phyloP scores from a whole-genome alignment of 75 land plant genomes.

The Ceratopteris richardii region DNA sequence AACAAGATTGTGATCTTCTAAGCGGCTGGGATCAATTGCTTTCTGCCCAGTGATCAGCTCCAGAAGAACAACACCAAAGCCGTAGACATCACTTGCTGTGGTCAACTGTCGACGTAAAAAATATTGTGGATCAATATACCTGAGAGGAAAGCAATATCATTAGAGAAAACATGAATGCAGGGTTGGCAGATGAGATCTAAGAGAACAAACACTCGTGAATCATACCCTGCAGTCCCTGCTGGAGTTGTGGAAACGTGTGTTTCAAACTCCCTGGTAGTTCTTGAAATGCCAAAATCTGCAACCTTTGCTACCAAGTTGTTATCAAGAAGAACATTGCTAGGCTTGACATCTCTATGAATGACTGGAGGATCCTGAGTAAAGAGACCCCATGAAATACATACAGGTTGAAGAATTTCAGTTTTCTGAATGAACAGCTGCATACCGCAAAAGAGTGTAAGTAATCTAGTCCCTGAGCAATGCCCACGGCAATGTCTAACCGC shows the following conservation, averaged over 20 bases:
- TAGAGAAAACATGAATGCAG: too few species aligned
- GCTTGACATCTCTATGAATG: constrained; percentile 47
- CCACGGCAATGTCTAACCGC: constrained; percentile 30
- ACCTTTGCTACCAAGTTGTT: constrained; percentile 31
- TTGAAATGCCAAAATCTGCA: constrained; percentile 47
- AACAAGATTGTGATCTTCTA: constrained; percentile 33
- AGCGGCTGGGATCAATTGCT: constrained; percentile 26
- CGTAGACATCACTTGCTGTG: constrained; percentile 45
- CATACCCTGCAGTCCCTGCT: constrained; percentile 42
- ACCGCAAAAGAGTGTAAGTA: constrained; percentile 37
- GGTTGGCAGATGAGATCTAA: too few species aligned
- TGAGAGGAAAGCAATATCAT: too few species aligned
- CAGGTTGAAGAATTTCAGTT: background rate
- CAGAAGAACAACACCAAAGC: constrained; percentile 33
- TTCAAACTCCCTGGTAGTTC: constrained; percentile 21
- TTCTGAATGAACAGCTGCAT: background rate
- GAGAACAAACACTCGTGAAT: too few species aligned
- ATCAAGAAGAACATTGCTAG: constrained; percentile 39
- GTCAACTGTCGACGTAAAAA: constrained; percentile 32
- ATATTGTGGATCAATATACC: constrained; percentile 40
- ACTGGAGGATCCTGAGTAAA: constrained; percentile 50
- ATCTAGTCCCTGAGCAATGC: constrained; percentile 28
- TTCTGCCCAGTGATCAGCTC: constrained; percentile 38
- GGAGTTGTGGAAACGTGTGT: constrained; percentile 43
- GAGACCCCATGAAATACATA: too few species aligned